Evolutionary conservation across 2,329 filamentous ascomycete species (phyloP).

Genomic region (Coniochaeta sp.): DNA sequence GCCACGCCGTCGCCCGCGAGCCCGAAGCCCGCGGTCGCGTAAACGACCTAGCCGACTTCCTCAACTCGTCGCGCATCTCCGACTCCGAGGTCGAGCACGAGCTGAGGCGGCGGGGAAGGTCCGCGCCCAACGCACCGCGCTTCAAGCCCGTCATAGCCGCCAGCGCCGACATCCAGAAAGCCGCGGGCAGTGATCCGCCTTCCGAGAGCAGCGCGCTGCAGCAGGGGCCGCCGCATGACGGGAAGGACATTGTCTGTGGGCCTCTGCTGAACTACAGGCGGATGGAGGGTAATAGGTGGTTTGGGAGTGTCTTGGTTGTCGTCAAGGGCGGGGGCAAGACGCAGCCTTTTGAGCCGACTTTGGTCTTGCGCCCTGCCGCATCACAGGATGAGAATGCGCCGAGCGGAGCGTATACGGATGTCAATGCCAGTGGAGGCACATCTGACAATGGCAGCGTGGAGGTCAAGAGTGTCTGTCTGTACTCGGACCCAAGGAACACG

Average conservation of each 20-base stretch:
- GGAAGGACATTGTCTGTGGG: slow-evolving; percentile 59
- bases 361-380: slow-evolving; percentile 39
- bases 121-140: slow-evolving; percentile 12
- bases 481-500: slow-evolving; percentile 62
- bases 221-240: slow-evolving; percentile 24
- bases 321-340: slow-evolving; percentile 61
- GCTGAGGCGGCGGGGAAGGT: slow-evolving; percentile 8
- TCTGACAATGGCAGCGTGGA: slow-evolving; percentile 10
- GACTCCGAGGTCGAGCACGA: slow-evolving; percentile 12
- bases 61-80: slow-evolving; percentile 45
- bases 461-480: slow-evolving; percentile 51
- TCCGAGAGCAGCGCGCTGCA: neutral
- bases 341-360: slow-evolving; percentile 48
- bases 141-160: slow-evolving; percentile 44
- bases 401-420: slow-evolving; percentile 2
- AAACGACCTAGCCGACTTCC: slow-evolving; percentile 45
- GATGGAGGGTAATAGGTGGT: slow-evolving; percentile 64
- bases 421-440: neutral
- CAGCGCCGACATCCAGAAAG: slow-evolving; percentile 24
- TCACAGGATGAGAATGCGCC: slow-evolving; percentile 19
- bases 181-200: slow-evolving; percentile 8
- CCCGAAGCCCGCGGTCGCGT: slow-evolving; percentile 34
- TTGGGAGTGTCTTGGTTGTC: slow-evolving; percentile 80
- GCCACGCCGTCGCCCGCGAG: slow-evolving; percentile 25
- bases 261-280: slow-evolving; percentile 72